A percentile compares a stretch with the other conserved stretches of the same genome.
phyloP scores from a whole-genome alignment of 495 filamentous ascomycete species.

The Apodospora peruviana region DNA sequence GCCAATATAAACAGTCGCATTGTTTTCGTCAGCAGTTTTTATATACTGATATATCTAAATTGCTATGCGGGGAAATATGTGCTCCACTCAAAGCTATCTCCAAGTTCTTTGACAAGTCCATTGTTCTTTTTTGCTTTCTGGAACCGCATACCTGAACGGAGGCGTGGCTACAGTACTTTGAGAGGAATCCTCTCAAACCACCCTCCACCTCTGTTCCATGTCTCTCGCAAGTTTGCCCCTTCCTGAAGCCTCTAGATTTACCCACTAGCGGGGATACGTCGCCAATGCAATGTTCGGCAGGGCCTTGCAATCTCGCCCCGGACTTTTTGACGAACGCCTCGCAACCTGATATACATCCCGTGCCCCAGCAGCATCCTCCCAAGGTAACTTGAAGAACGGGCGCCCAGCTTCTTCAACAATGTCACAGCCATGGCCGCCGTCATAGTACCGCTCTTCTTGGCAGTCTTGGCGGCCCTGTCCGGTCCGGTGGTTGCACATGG shows the following conservation, averaged over 20 bases:
- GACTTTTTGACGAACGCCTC: background rate
- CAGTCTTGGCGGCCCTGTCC: constrained; percentile 19
- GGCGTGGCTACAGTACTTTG: too few species aligned
- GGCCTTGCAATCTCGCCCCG: background rate
- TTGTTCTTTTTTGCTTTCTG: too few species aligned
- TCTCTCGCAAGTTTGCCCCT: background rate
- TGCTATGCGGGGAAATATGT: constrained; percentile 17
- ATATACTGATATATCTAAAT: constrained; percentile 14
- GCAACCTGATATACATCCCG: constrained; percentile 11
- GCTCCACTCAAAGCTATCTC: background rate
- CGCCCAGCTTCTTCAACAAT: background rate
- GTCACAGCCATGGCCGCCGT: constrained; percentile 1
- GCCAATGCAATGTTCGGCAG: background rate
- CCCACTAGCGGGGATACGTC: background rate
- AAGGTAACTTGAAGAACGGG: background rate
- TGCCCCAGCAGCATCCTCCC: background rate
- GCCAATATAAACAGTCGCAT: constrained; percentile 10
- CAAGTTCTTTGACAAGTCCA: too few species aligned
- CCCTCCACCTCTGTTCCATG: too few species aligned
- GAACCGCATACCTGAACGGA: too few species aligned
- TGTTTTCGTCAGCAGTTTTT: background rate
- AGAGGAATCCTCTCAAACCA: too few species aligned
- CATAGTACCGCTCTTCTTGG: constrained; percentile 20
- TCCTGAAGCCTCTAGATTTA: background rate
- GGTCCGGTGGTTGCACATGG: constrained; percentile 32